Evolutionary conservation across 2,329 filamentous ascomycete genomes (phyloP), one percentile per base, ranked within the genome.

Genomic region (Microdochium paspali): DNA sequence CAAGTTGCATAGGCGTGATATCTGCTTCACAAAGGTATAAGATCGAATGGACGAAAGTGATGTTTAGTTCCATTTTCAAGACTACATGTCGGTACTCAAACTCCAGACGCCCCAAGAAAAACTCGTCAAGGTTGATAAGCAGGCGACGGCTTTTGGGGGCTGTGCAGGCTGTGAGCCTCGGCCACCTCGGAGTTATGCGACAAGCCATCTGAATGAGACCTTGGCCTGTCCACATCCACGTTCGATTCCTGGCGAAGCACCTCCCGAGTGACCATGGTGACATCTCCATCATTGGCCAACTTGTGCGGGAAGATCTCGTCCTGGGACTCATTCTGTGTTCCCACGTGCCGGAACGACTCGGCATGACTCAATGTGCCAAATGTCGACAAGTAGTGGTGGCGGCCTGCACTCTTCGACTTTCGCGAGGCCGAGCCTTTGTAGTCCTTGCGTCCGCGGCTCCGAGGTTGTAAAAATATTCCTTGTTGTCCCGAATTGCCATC

Each of bases 261-360:
- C 32, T 46, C 45, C 4, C 35, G 23, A 7, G 32, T 39, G 18
- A 46, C 45, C 32, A 46, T 30, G 32, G 42, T 46, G 35, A 21
- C 55, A 9, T 42, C 50, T 23, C 55, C 50, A 4, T 24, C 49
- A 18, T 50, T 40, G n/a, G 53, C 52, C 7, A 30, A 50, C 26
- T 45, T 51, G 20, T 53, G 48, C 12, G 51, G 52, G 40, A 52
- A 54, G 44, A 53, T 49, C 44, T 53, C 54, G n/a, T 54, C 51
- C 42, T 53, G 47, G 44, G 50, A 53, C 23, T 45, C 46, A 32
- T 51, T 52, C n/a, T 51, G 31, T 4, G 10, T 47, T 40, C 51
- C 50, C n/a, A 48, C 47, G 23, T 35, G 42, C 21, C 50, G 51
- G 46, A 50, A 28, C 10, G 50, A 51, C 10, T 52, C 53, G 13